These are phyloP conservation scores for Alternaria novae-zelandiae DNA, from an alignment of 2,329 filamentous ascomycete genomes.

Conservation along the genomic window DNA sequence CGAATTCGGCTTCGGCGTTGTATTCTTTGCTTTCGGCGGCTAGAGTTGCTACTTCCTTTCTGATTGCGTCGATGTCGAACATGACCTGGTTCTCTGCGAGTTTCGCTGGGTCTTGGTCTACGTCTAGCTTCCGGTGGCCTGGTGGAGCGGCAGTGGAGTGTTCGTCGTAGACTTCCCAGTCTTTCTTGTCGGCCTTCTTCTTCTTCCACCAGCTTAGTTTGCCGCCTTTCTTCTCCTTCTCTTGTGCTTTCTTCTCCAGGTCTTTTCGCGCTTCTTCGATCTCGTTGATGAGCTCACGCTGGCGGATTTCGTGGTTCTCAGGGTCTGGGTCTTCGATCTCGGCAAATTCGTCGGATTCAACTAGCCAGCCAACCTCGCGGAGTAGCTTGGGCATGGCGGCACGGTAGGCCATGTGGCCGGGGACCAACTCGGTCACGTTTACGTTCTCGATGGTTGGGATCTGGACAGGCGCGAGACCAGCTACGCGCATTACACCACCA, in stretches of 20 bases:
- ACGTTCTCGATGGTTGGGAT: constrained; percentile 88
- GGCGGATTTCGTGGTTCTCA: constrained; percentile 84
- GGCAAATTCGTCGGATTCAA: constrained; percentile 90
- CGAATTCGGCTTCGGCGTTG: constrained; percentile 49
- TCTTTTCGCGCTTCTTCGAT: constrained; percentile 93
- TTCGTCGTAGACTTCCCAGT: constrained; percentile 95
- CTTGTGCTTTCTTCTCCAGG: constrained; percentile 70
- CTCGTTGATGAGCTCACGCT: constrained; percentile 92
- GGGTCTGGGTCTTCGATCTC: constrained; percentile 98
- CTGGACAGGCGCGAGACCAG: constrained; percentile 80
- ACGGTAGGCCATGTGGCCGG: constrained; percentile 96
- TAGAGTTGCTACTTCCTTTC: constrained; percentile 71
- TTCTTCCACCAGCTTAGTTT: constrained; percentile 77
- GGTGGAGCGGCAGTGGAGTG: constrained; percentile 11
- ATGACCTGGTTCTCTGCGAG: constrained; percentile 69
- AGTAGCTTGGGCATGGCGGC: constrained; percentile 87
- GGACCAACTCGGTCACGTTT: constrained; percentile 82
- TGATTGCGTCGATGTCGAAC: constrained; percentile 95
- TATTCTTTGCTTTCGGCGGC: constrained; percentile 65
- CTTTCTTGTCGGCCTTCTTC: constrained; percentile 81
- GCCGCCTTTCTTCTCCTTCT: constrained; percentile 66
- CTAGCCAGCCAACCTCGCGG: constrained; percentile 85
- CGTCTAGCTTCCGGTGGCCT: constrained; percentile 26
- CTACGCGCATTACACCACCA: constrained; percentile 87
- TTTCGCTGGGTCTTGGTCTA: constrained; percentile 56